A percentile compares a stretch with the other conserved stretches of the same genome.
phyloP scores from a whole-genome alignment of 352 stramenopile species.

The Globisporangium cylindrosporum region DNA sequence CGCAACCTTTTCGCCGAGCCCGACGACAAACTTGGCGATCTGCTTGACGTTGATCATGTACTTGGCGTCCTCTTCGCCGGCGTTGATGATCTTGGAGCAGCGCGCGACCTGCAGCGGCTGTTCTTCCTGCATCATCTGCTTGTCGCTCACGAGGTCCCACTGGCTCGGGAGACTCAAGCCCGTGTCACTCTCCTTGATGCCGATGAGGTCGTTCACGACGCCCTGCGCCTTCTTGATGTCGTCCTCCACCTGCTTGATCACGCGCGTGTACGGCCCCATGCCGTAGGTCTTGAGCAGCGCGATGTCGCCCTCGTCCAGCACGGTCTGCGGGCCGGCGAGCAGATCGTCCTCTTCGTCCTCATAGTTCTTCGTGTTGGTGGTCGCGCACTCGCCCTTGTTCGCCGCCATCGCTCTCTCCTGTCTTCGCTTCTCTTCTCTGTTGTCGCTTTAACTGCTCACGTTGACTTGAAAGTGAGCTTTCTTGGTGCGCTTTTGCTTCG shows the following conservation, averaged over 20 bases:
- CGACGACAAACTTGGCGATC: slow-evolving; percentile 99
- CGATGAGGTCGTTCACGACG: slow-evolving; percentile 89
- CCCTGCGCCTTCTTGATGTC: slow-evolving; percentile 98
- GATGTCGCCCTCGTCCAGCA: slow-evolving; percentile 96
- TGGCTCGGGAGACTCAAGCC: slow-evolving; percentile 96
- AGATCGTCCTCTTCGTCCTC: slow-evolving; percentile 92
- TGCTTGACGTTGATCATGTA: slow-evolving; percentile 99
- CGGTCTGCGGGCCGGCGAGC: slow-evolving; percentile 68
- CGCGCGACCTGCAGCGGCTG: slow-evolving; percentile 95
- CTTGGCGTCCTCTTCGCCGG: slow-evolving; percentile 94
- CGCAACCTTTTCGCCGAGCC: slow-evolving; percentile 97
- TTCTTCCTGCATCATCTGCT: slow-evolving; percentile 99
- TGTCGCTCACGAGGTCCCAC: slow-evolving; percentile 99
- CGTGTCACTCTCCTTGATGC: slow-evolving; percentile 99
- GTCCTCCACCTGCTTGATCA: slow-evolving; percentile 98
- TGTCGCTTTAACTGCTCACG: background rate
- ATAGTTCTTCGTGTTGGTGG: slow-evolving; percentile 94
- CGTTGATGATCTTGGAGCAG: slow-evolving; percentile 96
- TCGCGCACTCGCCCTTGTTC: slow-evolving; percentile 92
- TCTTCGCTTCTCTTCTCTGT: background rate
- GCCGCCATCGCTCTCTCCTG: slow-evolving; percentile 13
- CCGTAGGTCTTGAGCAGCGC: slow-evolving; percentile 99
- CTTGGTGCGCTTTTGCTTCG: background rate
- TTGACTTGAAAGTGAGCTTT: background rate
- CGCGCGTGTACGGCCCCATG: slow-evolving; percentile 94